A percentile compares a stretch with the other conserved stretches of the same genome.
phyloP scores from a whole-genome alignment of 2,329 filamentous ascomycete species.

The Uncinocarpus reesii region DNA sequence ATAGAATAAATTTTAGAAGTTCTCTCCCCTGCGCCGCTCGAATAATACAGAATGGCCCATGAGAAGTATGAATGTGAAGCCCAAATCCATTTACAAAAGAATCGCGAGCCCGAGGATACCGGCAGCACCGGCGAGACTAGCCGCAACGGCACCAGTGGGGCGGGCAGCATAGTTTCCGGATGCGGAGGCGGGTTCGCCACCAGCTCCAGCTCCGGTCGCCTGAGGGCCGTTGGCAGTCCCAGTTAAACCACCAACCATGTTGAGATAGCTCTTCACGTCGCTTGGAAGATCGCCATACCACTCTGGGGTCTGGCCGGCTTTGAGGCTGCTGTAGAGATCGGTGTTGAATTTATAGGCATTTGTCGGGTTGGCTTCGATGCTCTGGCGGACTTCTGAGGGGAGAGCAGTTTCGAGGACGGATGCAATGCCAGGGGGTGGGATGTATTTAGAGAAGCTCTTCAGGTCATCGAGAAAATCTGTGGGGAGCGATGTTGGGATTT shows the following conservation, averaged over 20 bases:
- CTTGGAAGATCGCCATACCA: slow-evolving; percentile 17
- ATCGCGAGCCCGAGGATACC: slow-evolving; percentile 18
- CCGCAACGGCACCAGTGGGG: slow-evolving; percentile 14
- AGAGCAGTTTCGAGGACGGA: slow-evolving; percentile 13
- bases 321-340: slow-evolving; percentile 14
- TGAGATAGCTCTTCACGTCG: slow-evolving; percentile 12
- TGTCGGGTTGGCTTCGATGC: slow-evolving; percentile 8
- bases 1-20: slow-evolving; percentile 1
- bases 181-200: not conserved
- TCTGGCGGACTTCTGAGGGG: slow-evolving; percentile 11
- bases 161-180: slow-evolving; percentile 12
- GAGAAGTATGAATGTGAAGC: not conserved
- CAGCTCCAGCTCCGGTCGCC: not conserved
- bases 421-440: slow-evolving; percentile 8
- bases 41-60: not conserved
- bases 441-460: slow-evolving; percentile 7
- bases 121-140: slow-evolving; percentile 17
- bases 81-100: slow-evolving; percentile 13
- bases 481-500: slow-evolving; percentile 1
- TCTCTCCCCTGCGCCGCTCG: not conserved
- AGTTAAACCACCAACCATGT: slow-evolving; percentile 31
- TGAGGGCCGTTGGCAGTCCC: slow-evolving; percentile 1
- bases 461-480: not conserved
- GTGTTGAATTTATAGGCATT: slow-evolving; percentile 7
- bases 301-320: slow-evolving; percentile 14